Evolutionary conservation across 345 rosid species (phyloP).

Genomic region (Cardamine resedifolia): DNA sequence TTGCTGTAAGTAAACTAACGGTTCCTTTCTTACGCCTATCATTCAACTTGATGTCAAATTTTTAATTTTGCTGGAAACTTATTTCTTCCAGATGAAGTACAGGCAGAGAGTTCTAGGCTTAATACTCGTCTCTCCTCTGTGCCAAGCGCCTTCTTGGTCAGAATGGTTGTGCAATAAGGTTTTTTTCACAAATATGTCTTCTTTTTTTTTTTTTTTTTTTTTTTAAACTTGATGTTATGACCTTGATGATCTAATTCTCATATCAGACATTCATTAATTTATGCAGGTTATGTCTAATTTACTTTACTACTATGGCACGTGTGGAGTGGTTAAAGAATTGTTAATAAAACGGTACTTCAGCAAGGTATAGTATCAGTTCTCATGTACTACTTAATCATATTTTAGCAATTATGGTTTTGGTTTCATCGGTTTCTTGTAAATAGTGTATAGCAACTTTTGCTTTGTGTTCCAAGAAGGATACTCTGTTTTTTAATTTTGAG

Average conservation of each 20-base stretch:
- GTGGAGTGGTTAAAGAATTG: slow-evolving; percentile 86
- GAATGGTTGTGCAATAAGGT: slow-evolving; percentile 95
- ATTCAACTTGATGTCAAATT: neutral
- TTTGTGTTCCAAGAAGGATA: neutral
- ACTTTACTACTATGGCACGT: slow-evolving; percentile 91
- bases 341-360: slow-evolving; percentile 87
- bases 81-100: slow-evolving; percentile 65
- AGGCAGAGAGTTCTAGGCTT: slow-evolving; percentile 84
- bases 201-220: slow-evolving; percentile 8
- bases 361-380: slow-evolving; percentile 54
- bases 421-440: neutral
- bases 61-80: slow-evolving; percentile 1
- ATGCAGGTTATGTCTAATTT: slow-evolving; percentile 80
- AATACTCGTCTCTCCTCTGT: slow-evolving; percentile 92
- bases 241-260: slow-evolving; percentile 17
- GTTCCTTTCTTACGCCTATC: neutral
- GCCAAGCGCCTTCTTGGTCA: slow-evolving; percentile 93
- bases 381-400: neutral
- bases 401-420: neutral
- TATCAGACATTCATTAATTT: slow-evolving; percentile 1
- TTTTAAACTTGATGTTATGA: neutral
- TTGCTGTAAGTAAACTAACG: slow-evolving; percentile 65
- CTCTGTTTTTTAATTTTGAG: neutral
- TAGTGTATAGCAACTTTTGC: slow-evolving; percentile 15
- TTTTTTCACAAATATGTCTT: slow-evolving; percentile 16